Conservation (phyloP, 306 rosid species). For the Datisca glomerata region DNA sequence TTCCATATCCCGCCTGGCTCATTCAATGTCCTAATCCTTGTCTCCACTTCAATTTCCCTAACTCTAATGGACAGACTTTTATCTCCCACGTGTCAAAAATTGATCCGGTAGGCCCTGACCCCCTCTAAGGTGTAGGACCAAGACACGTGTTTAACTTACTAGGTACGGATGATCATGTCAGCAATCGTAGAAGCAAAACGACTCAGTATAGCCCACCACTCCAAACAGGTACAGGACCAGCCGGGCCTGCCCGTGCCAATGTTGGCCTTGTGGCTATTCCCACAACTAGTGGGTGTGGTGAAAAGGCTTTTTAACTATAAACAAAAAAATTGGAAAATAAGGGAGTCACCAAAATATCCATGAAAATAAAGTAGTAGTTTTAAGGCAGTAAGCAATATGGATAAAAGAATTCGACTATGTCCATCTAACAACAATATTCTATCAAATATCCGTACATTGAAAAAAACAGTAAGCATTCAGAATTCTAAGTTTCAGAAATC, state of each 20-base stretch:
- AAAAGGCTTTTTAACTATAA: too few relatives aligned
- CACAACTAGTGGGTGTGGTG: constrained; percentile 40
- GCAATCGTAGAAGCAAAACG: constrained; percentile 64
- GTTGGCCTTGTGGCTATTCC: constrained; percentile 41
- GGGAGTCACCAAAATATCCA: too few relatives aligned
- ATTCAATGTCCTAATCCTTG: constrained; percentile 12
- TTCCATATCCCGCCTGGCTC: constrained; percentile 42
- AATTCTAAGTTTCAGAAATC: too few relatives aligned
- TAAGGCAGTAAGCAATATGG: too few relatives aligned
- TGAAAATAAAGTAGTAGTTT: too few relatives aligned
- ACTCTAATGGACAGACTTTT: constrained; percentile 30
- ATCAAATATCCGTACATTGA: too few relatives aligned
- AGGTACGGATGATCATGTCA: constrained; percentile 23
- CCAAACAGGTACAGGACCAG: background rate
- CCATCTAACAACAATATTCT: too few relatives aligned
- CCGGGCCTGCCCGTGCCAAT: constrained; percentile 9
- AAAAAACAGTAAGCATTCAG: too few relatives aligned
- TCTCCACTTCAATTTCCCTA: constrained; percentile 32
- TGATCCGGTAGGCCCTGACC: constrained; percentile 14
- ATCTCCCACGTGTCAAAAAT: constrained; percentile 28
- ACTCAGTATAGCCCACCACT: constrained; percentile 22
- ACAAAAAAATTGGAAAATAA: too few relatives aligned
- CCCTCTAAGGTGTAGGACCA: constrained; percentile 39
- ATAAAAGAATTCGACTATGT: too few relatives aligned
- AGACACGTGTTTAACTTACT: constrained; percentile 37